Evolutionary conservation across 1,139 yeast species (phyloP), one percentile per base, ranked within the genome.

Genomic region (Scheffersomyces titani): DNA sequence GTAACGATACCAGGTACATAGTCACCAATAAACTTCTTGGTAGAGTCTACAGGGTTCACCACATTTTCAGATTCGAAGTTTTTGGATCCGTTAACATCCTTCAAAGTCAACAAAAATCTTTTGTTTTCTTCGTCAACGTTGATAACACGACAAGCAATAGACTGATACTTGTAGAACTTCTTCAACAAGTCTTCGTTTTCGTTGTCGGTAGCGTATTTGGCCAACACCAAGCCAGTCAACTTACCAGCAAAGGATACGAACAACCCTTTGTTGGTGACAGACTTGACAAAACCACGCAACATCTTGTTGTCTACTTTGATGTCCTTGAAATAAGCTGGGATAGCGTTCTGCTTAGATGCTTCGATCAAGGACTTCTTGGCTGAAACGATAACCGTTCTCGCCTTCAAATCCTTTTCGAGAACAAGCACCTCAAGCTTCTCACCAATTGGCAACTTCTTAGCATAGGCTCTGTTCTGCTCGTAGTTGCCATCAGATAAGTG

Each of bases 241-340:
- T 83, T 85, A 62, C 90, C 90, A 59, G 88, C 92, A 72, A 94
- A 94, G 0, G 89, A 84, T 57, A 94, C 89, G 70, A 94, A 93
- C 36, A 92, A 80, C 62, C 98, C 98, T 69, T 82, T 81, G 55
- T 80, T 84, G 20, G 96, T 89, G 36, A 91, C 87, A 30, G 92
- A 87, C 65, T 86, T 89, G 54, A 94, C 84, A 68, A 81, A 93
- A 49, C 98, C 99, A 59, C 84, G 80, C 54, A 90, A 70, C 52
- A 66, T 66, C 52, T 73, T 75, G 40, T 84, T 84, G n/a, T 81
- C 76, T 22, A 76, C 72, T 51, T 79, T 72, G 53, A 92, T 77
- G 51, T 90, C 94, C 22, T 79, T 78, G 66, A 86, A 88, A 16
- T 74, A 68, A 3, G 78, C 64, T 46, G 97, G 97, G 45, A 93